Evolutionary conservation across 78 protist species (phyloP), one percentile per base, ranked within the genome.

Genomic region (Dictyostelium discoideum): DNA sequence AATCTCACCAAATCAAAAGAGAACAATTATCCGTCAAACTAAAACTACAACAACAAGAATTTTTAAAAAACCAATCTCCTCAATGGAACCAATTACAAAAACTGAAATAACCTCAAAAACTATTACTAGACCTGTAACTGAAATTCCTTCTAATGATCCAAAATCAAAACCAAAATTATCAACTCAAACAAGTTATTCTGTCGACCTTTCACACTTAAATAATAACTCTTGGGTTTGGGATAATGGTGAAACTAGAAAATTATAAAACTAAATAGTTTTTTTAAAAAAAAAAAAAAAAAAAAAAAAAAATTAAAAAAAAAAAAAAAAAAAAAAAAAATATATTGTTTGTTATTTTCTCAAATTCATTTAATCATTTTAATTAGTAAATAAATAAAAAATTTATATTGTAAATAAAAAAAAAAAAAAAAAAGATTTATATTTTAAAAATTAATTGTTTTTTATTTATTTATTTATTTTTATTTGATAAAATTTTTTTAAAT

Each of bases 101-200:
- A 79, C 84, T n/a, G 84, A 44, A 44, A 24, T 46, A 4, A 42
- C 24, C 22, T 32, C 48, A 44, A 29, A 79, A 24, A 79, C 63
- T 0, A 3, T 74, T 16, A 32, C 81, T 5, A 74, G 39, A 74
- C 60, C 84, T 42, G 18, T 39, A 0, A 16, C 63, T 22, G 48
- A 76, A 18, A 29, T 37, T 5, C 84, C 84, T 4, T 18, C 29
- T 9, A 79, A 79, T 44, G 84, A 79, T 79, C 84, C 84, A 79
- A 79, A 79, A 46, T 44, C 84, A 79, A 79, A 79, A 46, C 84
- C 84, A 79, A 79, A 44, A 79, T 18, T n/a, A 44, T 8, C 63
- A 32, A 46, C 54, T 37, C 26, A 39, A 44, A 40, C 40, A 3
- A n/a, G 84, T n/a, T 79, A 79, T 44, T n/a, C 54, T 9, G 84